Conservation (phyloP, 2,329 filamentous ascomycete species). For the Cercospora brassicicola region DNA sequence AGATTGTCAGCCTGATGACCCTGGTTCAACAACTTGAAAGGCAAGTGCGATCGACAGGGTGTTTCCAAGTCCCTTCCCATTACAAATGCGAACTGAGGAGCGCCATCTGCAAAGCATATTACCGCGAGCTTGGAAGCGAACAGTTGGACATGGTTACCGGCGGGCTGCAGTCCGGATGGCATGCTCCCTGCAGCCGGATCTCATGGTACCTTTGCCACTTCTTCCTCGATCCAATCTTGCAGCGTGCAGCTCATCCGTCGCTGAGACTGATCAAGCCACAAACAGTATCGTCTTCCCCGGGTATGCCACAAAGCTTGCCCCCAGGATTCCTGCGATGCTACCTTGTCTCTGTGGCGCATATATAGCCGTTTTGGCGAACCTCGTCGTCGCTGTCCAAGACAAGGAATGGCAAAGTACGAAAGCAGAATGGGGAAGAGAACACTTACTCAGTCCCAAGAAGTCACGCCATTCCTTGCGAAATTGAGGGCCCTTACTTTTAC, state of each 20-base stretch:
- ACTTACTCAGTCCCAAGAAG: conserved; percentile 75
- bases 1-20: conserved; percentile 15
- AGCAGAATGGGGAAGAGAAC: conserved; percentile 38
- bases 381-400: background rate
- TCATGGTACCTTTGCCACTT: background rate
- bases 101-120: background rate
- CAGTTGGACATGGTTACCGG: background rate
- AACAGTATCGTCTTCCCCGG: background rate
- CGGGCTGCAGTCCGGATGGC: background rate
- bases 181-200: background rate
- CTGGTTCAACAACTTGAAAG: background rate
- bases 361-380: background rate
- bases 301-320: background rate
- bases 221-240: background rate
- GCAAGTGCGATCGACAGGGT: background rate
- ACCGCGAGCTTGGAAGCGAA: background rate
- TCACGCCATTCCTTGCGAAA: conserved; percentile 76
- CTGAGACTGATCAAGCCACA: conserved; percentile 1
- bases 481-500: conserved; percentile 69
- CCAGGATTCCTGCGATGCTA: background rate
- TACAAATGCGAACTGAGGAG: background rate
- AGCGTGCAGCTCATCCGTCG: background rate
- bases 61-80: background rate
- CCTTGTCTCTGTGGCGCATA: background rate
- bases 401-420: background rate